Evolutionary conservation across 2,329 filamentous ascomycete species (phyloP), one percentile per base, ranked within the genome.

Genomic region (Didymella lethalis): DNA sequence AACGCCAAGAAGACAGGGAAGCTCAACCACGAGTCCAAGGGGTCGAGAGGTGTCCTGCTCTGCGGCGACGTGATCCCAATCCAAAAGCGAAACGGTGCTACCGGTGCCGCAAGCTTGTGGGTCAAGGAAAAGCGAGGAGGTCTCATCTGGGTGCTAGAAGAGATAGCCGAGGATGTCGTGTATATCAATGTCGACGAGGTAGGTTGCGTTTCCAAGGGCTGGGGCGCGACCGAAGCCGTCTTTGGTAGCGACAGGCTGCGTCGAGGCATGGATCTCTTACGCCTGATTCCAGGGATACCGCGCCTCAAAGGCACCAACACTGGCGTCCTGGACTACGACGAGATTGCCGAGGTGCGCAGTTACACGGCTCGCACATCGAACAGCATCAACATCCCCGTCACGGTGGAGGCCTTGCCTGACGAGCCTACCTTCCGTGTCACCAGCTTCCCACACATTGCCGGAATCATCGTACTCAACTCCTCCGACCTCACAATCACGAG

Each of bases 31-130:
- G 84, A 87, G 51, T 86, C 85, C 65, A 90, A 86, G 68, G 93
- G 91, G 64, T 96, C 92, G 25, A 85, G 93, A 67, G 94, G 94
- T 3, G 95, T 99, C 26, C 78, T 99, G 51, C 84, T 99, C 1
- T 99, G 95, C 68, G 95, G 95, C 43, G 95, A 99, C 75, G 94
- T 99, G n/a, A 92, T 99, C 18, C 95, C 95, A 0, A 99, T 99
- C 59, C 91, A 93, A 75, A 99, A 98, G 78, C 88, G 95, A 61
- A 97, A 99, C 70, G 95, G 95, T 4, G 86, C 90, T 11, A 94
- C 90, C 4, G 95, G 95, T 2, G 93, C 95, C 57, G 95, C 95
- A 36, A 98, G 93, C 77, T 81, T 99, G 38, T 99, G 95, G 95
- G 95, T 99, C 3, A 99, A 99, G 80, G 95, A 99, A 77, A 99